Evolutionary conservation across 116 monocot genomes (phyloP).

Genomic region (Phalaenopsis hybrid): DNA sequence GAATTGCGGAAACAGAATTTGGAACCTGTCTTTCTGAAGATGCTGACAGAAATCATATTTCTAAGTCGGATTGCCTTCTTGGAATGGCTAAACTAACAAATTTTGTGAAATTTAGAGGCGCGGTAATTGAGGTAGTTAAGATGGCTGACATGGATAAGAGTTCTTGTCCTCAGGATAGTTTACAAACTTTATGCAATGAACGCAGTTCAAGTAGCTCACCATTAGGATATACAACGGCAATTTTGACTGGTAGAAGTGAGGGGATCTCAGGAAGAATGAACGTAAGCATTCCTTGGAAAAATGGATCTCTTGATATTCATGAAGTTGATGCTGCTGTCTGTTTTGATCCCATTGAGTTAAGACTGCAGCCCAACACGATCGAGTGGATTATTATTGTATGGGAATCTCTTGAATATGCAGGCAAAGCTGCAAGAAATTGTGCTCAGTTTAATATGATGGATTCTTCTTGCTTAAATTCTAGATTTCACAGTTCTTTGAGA

Average conservation of each 20-base stretch:
- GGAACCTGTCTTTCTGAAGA: slow-evolving; percentile 78
- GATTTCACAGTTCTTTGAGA: not conserved
- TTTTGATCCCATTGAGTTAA: slow-evolving; percentile 64
- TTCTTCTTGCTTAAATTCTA: slow-evolving; percentile 15
- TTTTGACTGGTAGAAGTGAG: slow-evolving; percentile 54
- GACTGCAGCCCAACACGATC: slow-evolving; percentile 49
- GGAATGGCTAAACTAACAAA: slow-evolving; percentile 73
- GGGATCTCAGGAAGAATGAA: slow-evolving; percentile 82
- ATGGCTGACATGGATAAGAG: slow-evolving; percentile 40
- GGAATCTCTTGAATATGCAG: slow-evolving; percentile 40
- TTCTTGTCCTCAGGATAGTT: slow-evolving; percentile 6
- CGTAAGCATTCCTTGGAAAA: slow-evolving; percentile 92
- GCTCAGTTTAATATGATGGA: slow-evolving; percentile 15
- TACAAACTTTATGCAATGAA: slow-evolving; percentile 26
- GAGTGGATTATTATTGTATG: slow-evolving; percentile 49
- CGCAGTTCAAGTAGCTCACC: slow-evolving; percentile 16
- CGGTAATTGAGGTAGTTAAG: slow-evolving; percentile 64
- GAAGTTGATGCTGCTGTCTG: slow-evolving; percentile 78
- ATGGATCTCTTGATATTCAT: slow-evolving; percentile 66
- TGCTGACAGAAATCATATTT: slow-evolving; percentile 1
- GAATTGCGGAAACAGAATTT: slow-evolving; percentile 75
- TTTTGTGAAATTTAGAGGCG: slow-evolving; percentile 82
- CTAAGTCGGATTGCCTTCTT: slow-evolving; percentile 24
- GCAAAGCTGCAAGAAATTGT: slow-evolving; percentile 15
- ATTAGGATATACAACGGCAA: slow-evolving; percentile 20